Base-by-base conservation (phyloP, 2,329 filamentous ascomycete species). In the Aspergillus texensis region DNA sequence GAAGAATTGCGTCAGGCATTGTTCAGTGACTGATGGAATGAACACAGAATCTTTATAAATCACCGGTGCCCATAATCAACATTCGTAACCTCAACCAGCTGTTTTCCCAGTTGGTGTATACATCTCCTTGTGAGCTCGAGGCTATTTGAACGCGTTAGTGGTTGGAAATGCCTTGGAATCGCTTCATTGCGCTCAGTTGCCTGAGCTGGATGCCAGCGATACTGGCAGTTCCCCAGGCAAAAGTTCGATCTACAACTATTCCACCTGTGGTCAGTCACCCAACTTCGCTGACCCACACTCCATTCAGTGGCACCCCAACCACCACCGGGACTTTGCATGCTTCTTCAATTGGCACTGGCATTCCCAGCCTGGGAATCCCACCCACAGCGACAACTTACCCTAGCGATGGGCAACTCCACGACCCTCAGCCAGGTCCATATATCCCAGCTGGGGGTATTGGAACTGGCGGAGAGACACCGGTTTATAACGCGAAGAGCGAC, bases 401-500 rank as follows among this genome's bases (percentile, higher is more conserved):
- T 11, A 85, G 88, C 9, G 85, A 94, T 68, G 92, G 92, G 14
- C 74, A 84, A 61, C 86, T 94, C 1, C 86, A 91, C 61, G 79
- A 86, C n/a, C 81, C 86, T 1, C 79, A 91, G 76, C 91, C 91
- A 1, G 88, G 88, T 1, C 91, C 91, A 0, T 94, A 90, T 78
- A 86, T 84, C 0, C 92, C 92, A 0, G 85, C 82, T 43, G 91
- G 92, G 62, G 92, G 92, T 14, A 77, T 90, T 1, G 91, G 91
- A 2, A 93, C 91, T 50, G 94, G 94, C 64, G 91, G 91, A n/a
- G 86, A 87, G 0, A 83, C 85, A 50, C 91, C 91, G 1, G 86
- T 93, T 1, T 94, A 94, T 77, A 88, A 90, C 65, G 88, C 91
- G 0, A 84, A 92, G 71, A 92, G 89, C 67, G 92, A 96, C 72